Base-by-base conservation (phyloP, 2,329 filamentous ascomycete genomes). In the Claviceps monticola region DNA sequence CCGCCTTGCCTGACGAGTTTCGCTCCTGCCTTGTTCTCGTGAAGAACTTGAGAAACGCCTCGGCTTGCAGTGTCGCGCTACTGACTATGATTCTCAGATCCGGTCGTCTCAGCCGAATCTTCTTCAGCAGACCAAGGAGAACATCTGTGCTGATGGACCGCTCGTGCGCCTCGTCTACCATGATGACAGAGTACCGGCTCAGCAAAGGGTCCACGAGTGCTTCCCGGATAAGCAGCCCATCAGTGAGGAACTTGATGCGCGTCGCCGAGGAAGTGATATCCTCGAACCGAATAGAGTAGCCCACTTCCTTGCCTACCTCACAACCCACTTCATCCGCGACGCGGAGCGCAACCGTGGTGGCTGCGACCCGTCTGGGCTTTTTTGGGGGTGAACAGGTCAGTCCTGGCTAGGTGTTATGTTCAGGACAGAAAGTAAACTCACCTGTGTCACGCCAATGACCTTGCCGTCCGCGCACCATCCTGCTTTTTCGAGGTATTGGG, bases 81-180 rank as follows among this genome's bases (percentile, higher is more conserved):
- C 88, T 95, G 62, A 98, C 79, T 49, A 98, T 83, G 56, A 97
- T 85, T 19, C 89, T 81, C 50, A 97, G 68, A 53, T 96, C 90
- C 7, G 84, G 78, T 44, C 93, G 76, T 61, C 81, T 84, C 65
- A 80, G 88, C 51, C 81, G 72, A 49, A 98, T 91, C 66, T 97
- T 97, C 66, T 95, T 96, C 41, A 98, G 68, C 14, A 97, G 72
- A 0, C 93, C 91, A 3, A 98, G 76, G 7, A 97, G 74, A 13
- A 98, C 80, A 62, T 98, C 93, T 0, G 90, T 95, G 65, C 88
- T 94, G 54, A 97, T 78, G 48, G 89, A 95, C 51, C 93, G 78
- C 68, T 97, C 91, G 64, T 98, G 93, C 6, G 91, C 93, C 68
- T 97, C 91, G 63, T 98, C 93, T 7, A 98, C 86, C 88, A 98